Base-by-base conservation (phyloP, 306 rosid species). In the Bauhinia variegata region DNA sequence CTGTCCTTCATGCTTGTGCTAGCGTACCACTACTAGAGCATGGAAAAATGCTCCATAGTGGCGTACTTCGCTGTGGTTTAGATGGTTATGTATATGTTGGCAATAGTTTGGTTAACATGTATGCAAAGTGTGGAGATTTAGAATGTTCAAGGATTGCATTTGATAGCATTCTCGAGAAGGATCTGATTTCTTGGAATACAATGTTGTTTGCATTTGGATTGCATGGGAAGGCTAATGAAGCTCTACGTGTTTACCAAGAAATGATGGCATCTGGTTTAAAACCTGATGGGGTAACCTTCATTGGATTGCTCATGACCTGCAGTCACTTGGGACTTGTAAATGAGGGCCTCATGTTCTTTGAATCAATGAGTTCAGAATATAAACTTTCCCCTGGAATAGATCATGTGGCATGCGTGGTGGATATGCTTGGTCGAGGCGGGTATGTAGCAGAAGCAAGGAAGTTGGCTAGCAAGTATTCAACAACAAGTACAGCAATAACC, bases 391-490 rank as follows among this genome's bases (percentile, higher is more conserved):
- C 62, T 31, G 85, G 78, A 77, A 72, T 52, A 65, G 91, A 86
- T 67, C 97, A 91, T 65, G 82, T 86, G 56, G 86, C 85, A 36
- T 88, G 96, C 85, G 70, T 91, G 84, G 87, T 91, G 73, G 97
- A 88, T 70, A 79, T 88, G 85, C 97, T 91, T 12, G 88, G 86
- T 37, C 75, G 97, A 73, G 88, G 89, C 4, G 96, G 91, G n/a
- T 70, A 78, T 54, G 58, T 88, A 63, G 79, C 72, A 28, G 96
- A 91, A 71, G 97, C 93, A 2, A 80, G 39, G 49, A 79, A 78
- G 59, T 57, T 88, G 56, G 85, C 85, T 3, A 16, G 37, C 17
- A 82, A 65, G 67, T 82, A 79, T 62, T 82, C 79, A n/a, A 71
- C 60, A 33, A 61, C 80, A 18, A 55, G 59, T 17, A 38, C 13